Evolutionary conservation across 1,139 yeast genomes (phyloP).

Genomic region (Debaryomyces sp.): DNA sequence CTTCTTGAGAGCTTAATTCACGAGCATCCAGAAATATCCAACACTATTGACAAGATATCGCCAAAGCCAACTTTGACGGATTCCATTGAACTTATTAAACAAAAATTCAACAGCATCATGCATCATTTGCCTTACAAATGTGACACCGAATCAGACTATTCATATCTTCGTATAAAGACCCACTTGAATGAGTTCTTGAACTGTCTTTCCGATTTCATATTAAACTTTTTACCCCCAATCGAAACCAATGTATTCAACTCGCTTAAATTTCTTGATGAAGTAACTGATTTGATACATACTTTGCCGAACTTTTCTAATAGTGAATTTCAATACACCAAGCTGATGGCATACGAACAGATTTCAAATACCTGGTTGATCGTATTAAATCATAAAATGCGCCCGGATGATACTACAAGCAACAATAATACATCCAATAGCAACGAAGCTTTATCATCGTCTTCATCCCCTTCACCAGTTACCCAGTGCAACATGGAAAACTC

Average conservation of each 20-base stretch:
- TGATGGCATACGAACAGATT: conserved; percentile 78
- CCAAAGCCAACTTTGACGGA: conserved; percentile 61
- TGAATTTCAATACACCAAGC: conserved; percentile 73
- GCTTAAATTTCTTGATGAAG: conserved; percentile 66
- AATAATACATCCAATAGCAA: conserved; percentile 1
- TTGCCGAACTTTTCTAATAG: conserved; percentile 74
- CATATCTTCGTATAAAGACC: conserved; percentile 82
- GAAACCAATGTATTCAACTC: conserved; percentile 60
- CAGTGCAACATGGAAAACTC: conserved; percentile 20
- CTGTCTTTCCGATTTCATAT: conserved; percentile 77
- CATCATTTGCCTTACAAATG: conserved; percentile 73
- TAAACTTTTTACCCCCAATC: conserved; percentile 79
- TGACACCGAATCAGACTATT: conserved; percentile 75
- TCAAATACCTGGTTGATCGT: conserved; percentile 75
- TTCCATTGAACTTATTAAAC: conserved; percentile 52
- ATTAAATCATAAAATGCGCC: conserved; percentile 42
- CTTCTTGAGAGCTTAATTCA: conserved; percentile 56
- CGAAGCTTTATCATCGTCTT: conserved; percentile 6
- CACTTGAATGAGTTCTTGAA: conserved; percentile 72
- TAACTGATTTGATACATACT: conserved; percentile 64
- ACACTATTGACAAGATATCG: conserved; percentile 53
- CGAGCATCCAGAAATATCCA: conserved; percentile 63
- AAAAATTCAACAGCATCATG: conserved; percentile 49
- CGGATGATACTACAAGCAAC: conserved; percentile 15
- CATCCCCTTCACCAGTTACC: conserved; percentile 5